A percentile compares a stretch with the other conserved stretches of the same genome.
phyloP scores from a whole-genome alignment of 345 rosid species.

The Pistacia vera region DNA sequence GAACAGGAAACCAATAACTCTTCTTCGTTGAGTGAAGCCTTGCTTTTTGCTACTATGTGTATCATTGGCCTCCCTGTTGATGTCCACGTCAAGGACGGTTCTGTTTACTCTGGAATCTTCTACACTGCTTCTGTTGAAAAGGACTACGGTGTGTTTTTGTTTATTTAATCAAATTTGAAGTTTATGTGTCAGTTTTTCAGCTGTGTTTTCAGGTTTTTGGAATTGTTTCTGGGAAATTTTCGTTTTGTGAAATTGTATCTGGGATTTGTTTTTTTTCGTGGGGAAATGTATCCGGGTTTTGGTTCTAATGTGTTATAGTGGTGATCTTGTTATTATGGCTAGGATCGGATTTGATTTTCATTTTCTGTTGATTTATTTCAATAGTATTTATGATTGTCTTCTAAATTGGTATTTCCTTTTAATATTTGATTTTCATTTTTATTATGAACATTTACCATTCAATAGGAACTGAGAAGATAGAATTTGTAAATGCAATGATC shows the following conservation, averaged over 20 bases:
- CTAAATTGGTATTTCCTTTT: background rate
- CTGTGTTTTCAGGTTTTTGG: slow-evolving; percentile 1
- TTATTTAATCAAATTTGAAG: background rate
- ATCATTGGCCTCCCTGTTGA: slow-evolving; percentile 81
- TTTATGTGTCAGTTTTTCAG: slow-evolving; percentile 3
- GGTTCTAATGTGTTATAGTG: slow-evolving; percentile 8
- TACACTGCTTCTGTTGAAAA: slow-evolving; percentile 77
- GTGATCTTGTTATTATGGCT: slow-evolving; percentile 10
- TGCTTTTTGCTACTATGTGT: slow-evolving; percentile 69
- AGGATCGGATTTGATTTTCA: background rate
- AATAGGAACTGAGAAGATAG: background rate
- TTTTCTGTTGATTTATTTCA: background rate
- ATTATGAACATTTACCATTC: background rate
- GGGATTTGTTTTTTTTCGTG: slow-evolving; percentile 20
- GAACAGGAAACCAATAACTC: slow-evolving; percentile 35
- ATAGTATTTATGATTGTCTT: slow-evolving; percentile 10
- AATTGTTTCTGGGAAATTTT: slow-evolving; percentile 14
- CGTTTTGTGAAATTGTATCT: slow-evolving; percentile 8
- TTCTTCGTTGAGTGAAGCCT: slow-evolving; percentile 46
- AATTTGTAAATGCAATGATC: background rate
- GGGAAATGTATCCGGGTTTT: slow-evolving; percentile 14
- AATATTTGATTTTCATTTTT: background rate
- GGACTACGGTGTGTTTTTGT: slow-evolving; percentile 46
- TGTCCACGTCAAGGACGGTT: slow-evolving; percentile 79
- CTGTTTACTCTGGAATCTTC: slow-evolving; percentile 75